phyloP scores from a whole-genome alignment of 352 stramenopile species.

The Bremia lactucae region DNA sequence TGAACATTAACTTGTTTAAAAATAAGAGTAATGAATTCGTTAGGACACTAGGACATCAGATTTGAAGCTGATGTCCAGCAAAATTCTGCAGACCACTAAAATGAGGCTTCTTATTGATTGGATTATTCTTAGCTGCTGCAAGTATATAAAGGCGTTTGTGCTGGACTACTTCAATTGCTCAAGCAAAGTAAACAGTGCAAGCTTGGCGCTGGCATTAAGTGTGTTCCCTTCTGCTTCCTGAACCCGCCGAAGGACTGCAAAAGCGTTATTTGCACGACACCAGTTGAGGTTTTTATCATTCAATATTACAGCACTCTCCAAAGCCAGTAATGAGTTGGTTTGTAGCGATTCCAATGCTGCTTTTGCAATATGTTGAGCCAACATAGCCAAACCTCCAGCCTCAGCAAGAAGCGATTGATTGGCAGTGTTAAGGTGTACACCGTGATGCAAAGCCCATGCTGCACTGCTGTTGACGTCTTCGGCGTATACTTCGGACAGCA shows the following conservation, averaged over 20 bases:
- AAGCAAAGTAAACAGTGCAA: constrained; percentile 33
- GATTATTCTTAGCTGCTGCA: too few relatives aligned
- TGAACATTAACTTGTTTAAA: too few relatives aligned
- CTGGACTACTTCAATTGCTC: constrained; percentile 26
- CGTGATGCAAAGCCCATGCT: constrained; percentile 67
- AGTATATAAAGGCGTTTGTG: neutral
- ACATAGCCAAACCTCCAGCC: constrained; percentile 43
- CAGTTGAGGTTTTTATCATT: constrained; percentile 42
- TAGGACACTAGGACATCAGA: too few relatives aligned
- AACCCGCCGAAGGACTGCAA: constrained; percentile 30
- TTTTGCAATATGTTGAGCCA: constrained; percentile 37
- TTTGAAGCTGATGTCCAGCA: too few relatives aligned
- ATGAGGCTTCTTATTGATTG: too few relatives aligned
- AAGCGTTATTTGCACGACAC: constrained; percentile 30
- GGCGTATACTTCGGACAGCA: constrained; percentile 49
- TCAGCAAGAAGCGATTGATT: constrained; percentile 51
- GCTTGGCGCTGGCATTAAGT: constrained; percentile 44
- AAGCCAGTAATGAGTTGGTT: constrained; percentile 56
- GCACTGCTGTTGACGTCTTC: constrained; percentile 62
- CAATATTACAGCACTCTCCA: constrained; percentile 41
- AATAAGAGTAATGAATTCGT: too few relatives aligned
- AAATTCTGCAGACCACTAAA: too few relatives aligned
- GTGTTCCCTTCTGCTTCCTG: constrained; percentile 35
- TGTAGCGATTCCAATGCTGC: constrained; percentile 37
- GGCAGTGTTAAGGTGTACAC: constrained; percentile 46